Base-by-base conservation (phyloP, 23 red algal genomes). In the Gracilaria vermiculophylla region DNA sequence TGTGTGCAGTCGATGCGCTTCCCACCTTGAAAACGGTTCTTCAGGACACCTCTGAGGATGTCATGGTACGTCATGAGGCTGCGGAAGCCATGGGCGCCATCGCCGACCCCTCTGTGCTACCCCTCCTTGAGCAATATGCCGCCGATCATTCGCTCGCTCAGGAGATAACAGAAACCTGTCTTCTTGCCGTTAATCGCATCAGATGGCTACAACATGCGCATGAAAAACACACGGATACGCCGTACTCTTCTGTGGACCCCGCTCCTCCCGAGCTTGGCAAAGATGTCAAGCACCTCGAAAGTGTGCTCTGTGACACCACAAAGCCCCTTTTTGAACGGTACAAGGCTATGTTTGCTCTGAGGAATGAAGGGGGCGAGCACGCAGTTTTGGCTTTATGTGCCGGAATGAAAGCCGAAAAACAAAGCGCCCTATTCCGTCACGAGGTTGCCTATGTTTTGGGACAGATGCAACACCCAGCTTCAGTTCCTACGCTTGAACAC, bases 51-150 rank as follows among this genome's bases (percentile, higher is more conserved):
- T 50, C 29, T 9, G 92, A 95, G 43, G 89, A 99, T 65, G 80
- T 92, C 19, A 95, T 99, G 83, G 97, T 99, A 0, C 85, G 97
- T 25, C 97, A 99, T 75, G 97, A 99, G 89, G 92, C 92, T 37
- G 97, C 89, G 33, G 97, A 99, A 72, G 97, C 97, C 36, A 70
- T 99, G 33, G 97, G 97, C 43, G 97, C 97, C 3, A 95, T 99
- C 49, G 92, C 69, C 4, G 29, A 80, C 58, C 16, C 7, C 0
- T 62, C 42, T 3, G 75, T 55, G 34, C 28, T 90, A 24, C 51
- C 62, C 31, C 14, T 90, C 19, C 76, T 99, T 41, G 57, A 75
- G 31, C 13, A 8, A 24, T 91, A 62, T 36, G 77, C 70, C 0
- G 23, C 23, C 1, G 92, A 90, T 62, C 54, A 36, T 23, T 55